Base-by-base conservation (phyloP, 2,329 filamentous ascomycete genomes). In the Colletotrichum paranaense region DNA sequence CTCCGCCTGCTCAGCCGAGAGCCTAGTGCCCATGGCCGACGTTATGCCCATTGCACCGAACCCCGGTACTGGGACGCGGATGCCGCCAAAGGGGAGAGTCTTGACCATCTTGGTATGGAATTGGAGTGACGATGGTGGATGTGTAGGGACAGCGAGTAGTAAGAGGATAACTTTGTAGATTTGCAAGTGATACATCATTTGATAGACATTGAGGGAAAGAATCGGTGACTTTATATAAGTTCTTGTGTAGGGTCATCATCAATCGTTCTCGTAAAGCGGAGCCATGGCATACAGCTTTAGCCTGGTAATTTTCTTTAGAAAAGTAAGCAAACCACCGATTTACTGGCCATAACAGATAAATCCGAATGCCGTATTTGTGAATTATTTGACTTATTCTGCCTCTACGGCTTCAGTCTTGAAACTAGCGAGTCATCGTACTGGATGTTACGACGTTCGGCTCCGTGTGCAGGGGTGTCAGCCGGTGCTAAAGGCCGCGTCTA, bases 21-120 rank as follows among this genome's bases (percentile, higher is more conserved):
- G 75, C 68, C 85, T 84, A 35, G 60, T 81, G 5, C 86, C 85
- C 26, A 87, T 59, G 3, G 80, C 84, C 67, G 82, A 83, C 72
- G 80, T 86, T 14, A 88, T 76, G 9, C 86, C 86, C 86, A 88
- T 88, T 8, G 85, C 85, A 26, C 86, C 86, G 68, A 88, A 88
- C 60, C 86, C 86, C 1, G 85, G 85, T 4, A 76, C 74, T 2
- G 83, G 80, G n/a, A 87, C 83, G 46, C 42, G 73, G 32, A 82
- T 77, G 63, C 81, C 76, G 26, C 75, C 78, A 63, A 87, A 86
- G 2, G 80, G 80, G 59, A 86, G 75, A 74, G 83, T 83, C 62
- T 84, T 81, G 74, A 83, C 83, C 84, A 86, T 80, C 53, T 42
- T 73, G n/a, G 26, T n/a, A 16, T 30, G 16, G 5, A n/a, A 4